These are phyloP conservation scores for Macadamia tetraphylla DNA, from an alignment of 164 flowering plant genomes.

Conservation along the genomic window DNA sequence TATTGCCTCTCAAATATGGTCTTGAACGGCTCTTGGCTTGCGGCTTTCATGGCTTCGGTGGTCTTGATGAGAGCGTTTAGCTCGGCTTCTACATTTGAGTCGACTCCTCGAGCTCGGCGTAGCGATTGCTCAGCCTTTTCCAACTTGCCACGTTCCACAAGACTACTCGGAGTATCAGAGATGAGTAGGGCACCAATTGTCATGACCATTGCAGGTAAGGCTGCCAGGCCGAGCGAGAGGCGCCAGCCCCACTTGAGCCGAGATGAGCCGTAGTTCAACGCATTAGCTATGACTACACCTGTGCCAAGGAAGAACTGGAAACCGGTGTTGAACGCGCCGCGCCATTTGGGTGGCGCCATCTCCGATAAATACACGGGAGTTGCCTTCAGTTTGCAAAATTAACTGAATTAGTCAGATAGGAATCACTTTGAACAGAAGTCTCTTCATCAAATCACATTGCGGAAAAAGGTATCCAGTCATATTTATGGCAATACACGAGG, in stretches of 20 bases:
- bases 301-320: conserved; percentile 54
- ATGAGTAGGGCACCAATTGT: conserved; percentile 46
- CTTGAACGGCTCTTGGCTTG: conserved; percentile 27
- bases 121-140: conserved; percentile 33
- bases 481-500: no score
- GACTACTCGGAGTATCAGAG: conserved; percentile 47
- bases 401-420: not conserved
- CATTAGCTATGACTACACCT: conserved; percentile 50
- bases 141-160: conserved; percentile 48
- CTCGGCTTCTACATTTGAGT: conserved; percentile 36
- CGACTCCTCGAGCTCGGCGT: conserved; percentile 29
- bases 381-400: conserved; percentile 30
- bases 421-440: no score
- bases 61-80: conserved; percentile 30
- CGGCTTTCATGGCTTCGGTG: conserved; percentile 27
- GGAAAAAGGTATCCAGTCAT: no score
- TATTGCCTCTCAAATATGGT: conserved; percentile 44
- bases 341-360: conserved; percentile 64
- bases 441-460: no score
- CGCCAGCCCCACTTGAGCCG: conserved; percentile 59
- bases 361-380: conserved; percentile 65
- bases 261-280: conserved; percentile 44
- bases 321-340: conserved; percentile 66
- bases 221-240: conserved; percentile 58
- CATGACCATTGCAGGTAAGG: conserved; percentile 53